Base-by-base conservation (phyloP, 179 eudicot genomes). In the Nepenthes alata region DNA sequence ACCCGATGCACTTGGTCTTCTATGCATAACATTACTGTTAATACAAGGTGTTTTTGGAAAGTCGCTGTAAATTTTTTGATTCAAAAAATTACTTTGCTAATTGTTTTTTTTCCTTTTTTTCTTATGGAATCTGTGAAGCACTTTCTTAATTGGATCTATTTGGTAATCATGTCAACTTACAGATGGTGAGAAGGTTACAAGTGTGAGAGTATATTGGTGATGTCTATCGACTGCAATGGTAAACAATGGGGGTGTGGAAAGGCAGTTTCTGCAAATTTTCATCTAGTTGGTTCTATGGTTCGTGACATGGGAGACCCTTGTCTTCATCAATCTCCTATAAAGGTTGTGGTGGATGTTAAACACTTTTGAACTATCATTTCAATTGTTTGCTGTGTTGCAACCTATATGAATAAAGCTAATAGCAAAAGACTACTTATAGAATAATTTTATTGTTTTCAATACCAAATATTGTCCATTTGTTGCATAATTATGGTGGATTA, bases 221-320 rank as follows among this genome's bases (percentile, higher is more conserved):
- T 90, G 95, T 84, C 89, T 73, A 75, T 85, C 75, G 89, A 80
- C 67, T 77, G 72, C 57, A 73, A 68, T 50, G 74, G 62, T 60
- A 87, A 72, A 79, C 90, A 81, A 80, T 88, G 97, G 95, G 77
- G 81, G 72, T 85, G 93, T 64, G 95, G 83, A 64, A 84, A 78
- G 53, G 71, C 75, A 25, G 74, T 84, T 66, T 44, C 79, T 34
- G 79, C 83, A 66, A 80, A 77, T 80, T 73, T 85, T 59, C 87
- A 77, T 59, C 79, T 73, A 64, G 89, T 85, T 75, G 72, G 90
- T 75, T 78, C 95, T 55, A 81, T 90, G 70, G 93, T 88, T 78
- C 83, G 95, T 71, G 95, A 90, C 70, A 82, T 90, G 48, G 88
- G 95, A 77, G 97, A 90, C 60, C 97, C 93, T 69, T 90, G 95